Evolutionary conservation across 805 yeast species (phyloP).

Genomic region (Kazachstania viticola): DNA sequence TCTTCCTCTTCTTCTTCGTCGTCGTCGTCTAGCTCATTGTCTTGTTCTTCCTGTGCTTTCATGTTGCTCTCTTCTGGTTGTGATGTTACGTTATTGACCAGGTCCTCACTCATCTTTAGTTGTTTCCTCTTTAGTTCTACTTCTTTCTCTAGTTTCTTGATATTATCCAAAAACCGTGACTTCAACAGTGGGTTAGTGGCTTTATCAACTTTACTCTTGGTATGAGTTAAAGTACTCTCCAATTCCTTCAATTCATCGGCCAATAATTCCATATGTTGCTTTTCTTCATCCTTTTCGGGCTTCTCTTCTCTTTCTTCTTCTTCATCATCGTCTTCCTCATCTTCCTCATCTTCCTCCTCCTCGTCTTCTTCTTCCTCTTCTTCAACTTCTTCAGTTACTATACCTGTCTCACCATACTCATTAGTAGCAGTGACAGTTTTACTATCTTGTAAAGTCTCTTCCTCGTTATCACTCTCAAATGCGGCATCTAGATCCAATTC

Average conservation of each 20-base stretch:
- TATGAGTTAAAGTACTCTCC: conserved; percentile 63
- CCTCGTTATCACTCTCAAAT: conserved; percentile 32
- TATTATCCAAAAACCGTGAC: conserved; percentile 74
- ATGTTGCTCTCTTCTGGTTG: conserved; percentile 12
- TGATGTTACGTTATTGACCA: neutral
- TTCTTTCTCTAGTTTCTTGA: conserved; percentile 66
- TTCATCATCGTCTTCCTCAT: conserved; percentile 36
- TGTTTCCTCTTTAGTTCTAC: conserved; percentile 70
- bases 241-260: conserved; percentile 80
- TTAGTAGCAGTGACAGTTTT: neutral
- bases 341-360: conserved; percentile 35
- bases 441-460: conserved; percentile 7
- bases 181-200: conserved; percentile 78
- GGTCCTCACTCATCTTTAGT: conserved; percentile 32
- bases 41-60: conserved; percentile 25
- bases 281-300: conserved; percentile 42
- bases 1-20: conserved; percentile 28
- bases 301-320: conserved; percentile 41
- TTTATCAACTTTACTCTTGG: conserved; percentile 57
- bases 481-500: conserved; percentile 51
- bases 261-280: conserved; percentile 60
- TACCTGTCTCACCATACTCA: conserved; percentile 19
- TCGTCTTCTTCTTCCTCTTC: conserved; percentile 35
- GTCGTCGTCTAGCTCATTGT: conserved; percentile 24
- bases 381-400: conserved; percentile 25